phyloP scores from a whole-genome alignment of 306 rosid genomes.

The Sphenostylis stenocarpa region DNA sequence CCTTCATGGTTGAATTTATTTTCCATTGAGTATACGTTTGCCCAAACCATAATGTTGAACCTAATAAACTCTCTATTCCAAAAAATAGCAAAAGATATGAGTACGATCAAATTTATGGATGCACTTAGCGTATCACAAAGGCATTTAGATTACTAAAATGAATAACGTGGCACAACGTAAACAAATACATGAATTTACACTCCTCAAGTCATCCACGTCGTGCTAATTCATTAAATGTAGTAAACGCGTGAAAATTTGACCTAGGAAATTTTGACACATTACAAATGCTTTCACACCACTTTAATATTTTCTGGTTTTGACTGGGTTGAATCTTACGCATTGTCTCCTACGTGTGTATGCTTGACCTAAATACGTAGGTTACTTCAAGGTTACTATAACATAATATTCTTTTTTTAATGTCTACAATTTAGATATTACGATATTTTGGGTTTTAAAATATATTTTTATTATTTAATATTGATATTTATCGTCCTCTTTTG shows the following conservation, averaged over 20 bases:
- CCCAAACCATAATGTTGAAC: neutral
- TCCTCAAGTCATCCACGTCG: neutral
- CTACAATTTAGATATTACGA: no score
- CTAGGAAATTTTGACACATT: neutral
- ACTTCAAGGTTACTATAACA: no score
- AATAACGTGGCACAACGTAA: neutral
- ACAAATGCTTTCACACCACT: neutral
- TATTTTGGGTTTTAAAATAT: no score
- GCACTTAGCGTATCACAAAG: neutral
- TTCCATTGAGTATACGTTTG: neutral
- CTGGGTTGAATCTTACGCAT: neutral
- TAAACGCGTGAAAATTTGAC: neutral
- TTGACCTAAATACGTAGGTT: neutral
- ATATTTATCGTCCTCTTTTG: no score
- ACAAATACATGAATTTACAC: neutral
- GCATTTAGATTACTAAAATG: no score
- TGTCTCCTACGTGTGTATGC: neutral
- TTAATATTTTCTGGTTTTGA: neutral
- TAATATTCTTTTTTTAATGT: no score
- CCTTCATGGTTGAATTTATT: neutral
- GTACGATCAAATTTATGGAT: neutral
- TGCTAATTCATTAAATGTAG: neutral
- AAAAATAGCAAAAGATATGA: neutral
- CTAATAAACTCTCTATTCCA: neutral
- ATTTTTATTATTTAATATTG: no score